A percentile compares a stretch with the other conserved stretches of the same genome.
phyloP scores from a whole-genome alignment of 768 basidiomycete genomes.

The Suillus variegatus region DNA sequence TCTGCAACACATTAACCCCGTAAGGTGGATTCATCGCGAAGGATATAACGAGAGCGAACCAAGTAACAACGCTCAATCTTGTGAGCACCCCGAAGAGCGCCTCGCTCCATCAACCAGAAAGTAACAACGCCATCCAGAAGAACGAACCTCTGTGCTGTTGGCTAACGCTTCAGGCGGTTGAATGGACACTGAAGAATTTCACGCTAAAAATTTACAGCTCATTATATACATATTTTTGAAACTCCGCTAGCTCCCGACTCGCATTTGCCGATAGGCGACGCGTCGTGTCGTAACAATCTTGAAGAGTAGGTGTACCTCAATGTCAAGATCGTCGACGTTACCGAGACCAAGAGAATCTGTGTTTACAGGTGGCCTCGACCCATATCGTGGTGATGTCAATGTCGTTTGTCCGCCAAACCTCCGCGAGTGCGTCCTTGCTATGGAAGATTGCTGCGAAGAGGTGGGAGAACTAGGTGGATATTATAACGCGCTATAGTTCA shows the following conservation, averaged over 20 bases:
- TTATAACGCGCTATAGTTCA: slow-evolving; percentile 3
- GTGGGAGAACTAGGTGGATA: slow-evolving; percentile 31
- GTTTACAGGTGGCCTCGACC: slow-evolving; percentile 65
- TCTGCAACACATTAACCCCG: slow-evolving; percentile 54
- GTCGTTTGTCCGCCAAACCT: slow-evolving; percentile 71
- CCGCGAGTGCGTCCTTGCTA: slow-evolving; percentile 72
- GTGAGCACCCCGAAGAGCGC: slow-evolving; percentile 53
- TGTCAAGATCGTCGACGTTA: slow-evolving; percentile 52
- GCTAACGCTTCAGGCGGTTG: slow-evolving; percentile 70
- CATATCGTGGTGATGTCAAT: slow-evolving; percentile 64
- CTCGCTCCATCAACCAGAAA: slow-evolving; percentile 84
- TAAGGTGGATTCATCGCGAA: slow-evolving; percentile 47
- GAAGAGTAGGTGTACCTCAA: slow-evolving; percentile 26
- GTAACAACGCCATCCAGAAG: slow-evolving; percentile 58
- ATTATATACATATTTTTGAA: slow-evolving; percentile 29
- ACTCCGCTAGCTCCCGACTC: slow-evolving; percentile 27
- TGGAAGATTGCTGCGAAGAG: slow-evolving; percentile 85
- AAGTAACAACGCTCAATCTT: slow-evolving; percentile 41
- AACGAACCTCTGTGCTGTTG: slow-evolving; percentile 47
- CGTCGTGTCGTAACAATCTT: neutral
- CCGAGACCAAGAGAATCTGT: slow-evolving; percentile 61
- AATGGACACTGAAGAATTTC: slow-evolving; percentile 58
- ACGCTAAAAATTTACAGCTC: slow-evolving; percentile 23
- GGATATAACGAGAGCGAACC: slow-evolving; percentile 36
- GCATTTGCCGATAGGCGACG: slow-evolving; percentile 12